Conservation (phyloP, 805 yeast species). For the Cyberlindnera lachancei region DNA sequence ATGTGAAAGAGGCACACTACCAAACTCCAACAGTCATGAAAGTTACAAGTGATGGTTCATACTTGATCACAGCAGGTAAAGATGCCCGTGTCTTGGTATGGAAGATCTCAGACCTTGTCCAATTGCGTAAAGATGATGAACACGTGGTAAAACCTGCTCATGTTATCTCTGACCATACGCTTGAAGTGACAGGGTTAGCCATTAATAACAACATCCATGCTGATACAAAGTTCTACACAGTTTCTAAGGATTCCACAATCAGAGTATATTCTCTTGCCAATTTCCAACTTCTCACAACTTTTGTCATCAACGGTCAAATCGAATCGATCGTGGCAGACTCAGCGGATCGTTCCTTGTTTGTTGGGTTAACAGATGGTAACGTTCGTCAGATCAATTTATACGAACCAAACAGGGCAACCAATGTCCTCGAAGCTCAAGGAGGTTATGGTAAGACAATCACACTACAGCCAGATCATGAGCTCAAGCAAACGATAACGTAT, state of each 20-base stretch:
- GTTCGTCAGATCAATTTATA: slow-evolving; percentile 52
- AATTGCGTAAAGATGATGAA: slow-evolving; percentile 26
- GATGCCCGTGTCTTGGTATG: slow-evolving; percentile 78
- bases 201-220: slow-evolving; percentile 42
- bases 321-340: slow-evolving; percentile 63
- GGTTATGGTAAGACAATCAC: slow-evolving; percentile 25
- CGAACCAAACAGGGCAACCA: slow-evolving; percentile 21
- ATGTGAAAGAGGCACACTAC: slow-evolving; percentile 77
- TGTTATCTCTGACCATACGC: slow-evolving; percentile 47
- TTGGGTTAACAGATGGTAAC: slow-evolving; percentile 59
- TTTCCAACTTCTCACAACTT: slow-evolving; percentile 51
- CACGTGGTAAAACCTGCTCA: slow-evolving; percentile 45
- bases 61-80: slow-evolving; percentile 65
- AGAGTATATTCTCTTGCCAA: slow-evolving; percentile 53
- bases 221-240: slow-evolving; percentile 61
- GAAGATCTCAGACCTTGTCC: slow-evolving; percentile 56
- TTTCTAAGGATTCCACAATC: slow-evolving; percentile 67
- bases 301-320: slow-evolving; percentile 56
- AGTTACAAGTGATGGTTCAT: slow-evolving; percentile 56
- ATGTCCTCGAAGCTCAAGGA: slow-evolving; percentile 21
- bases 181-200: slow-evolving; percentile 43
- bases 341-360: slow-evolving; percentile 66
- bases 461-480: slow-evolving; percentile 39
- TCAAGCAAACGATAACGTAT: slow-evolving; percentile 44
- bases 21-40: slow-evolving; percentile 59